Evolutionary conservation across 1,284 basidiomycete genomes (phyloP).

Genomic region (Ganoderma lingzhi): DNA sequence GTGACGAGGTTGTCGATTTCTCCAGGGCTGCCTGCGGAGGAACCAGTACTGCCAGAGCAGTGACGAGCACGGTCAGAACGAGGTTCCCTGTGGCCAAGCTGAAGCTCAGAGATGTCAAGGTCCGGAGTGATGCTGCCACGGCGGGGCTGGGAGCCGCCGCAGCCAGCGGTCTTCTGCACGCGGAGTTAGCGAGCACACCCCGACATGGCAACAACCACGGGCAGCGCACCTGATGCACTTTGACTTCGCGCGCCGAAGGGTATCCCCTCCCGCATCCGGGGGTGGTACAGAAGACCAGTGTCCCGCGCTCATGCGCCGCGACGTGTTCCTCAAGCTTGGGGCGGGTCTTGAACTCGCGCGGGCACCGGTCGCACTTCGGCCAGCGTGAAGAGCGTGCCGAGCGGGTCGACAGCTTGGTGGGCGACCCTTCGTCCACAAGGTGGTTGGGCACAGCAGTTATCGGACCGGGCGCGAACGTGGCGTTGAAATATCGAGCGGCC

Average conservation of each 20-base stretch:
- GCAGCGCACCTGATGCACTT: background rate
- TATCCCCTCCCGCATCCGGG: background rate
- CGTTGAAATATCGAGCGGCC: background rate
- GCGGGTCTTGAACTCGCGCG: constrained; percentile 1
- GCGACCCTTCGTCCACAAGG: too few relatives aligned
- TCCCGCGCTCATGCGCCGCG: background rate
- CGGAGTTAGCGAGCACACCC: background rate
- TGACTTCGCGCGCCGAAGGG: background rate
- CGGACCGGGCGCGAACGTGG: background rate
- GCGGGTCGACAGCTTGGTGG: too few relatives aligned
- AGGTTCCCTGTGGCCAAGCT: background rate
- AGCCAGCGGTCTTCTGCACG: background rate
- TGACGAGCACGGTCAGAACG: background rate
- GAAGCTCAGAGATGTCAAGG: background rate
- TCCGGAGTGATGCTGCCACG: background rate
- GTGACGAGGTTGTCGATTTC: too few relatives aligned
- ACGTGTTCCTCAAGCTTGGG: background rate
- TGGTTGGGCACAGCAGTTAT: background rate
- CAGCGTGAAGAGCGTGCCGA: too few relatives aligned
- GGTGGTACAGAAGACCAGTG: background rate
- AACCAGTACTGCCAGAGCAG: background rate
- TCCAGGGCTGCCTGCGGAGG: background rate
- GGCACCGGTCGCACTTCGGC: background rate
- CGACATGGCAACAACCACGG: background rate
- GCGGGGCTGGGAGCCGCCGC: background rate